Evolutionary conservation across 192 early-diverging fungal species (phyloP).

Genomic region (Coemansia nantahalensis): DNA sequence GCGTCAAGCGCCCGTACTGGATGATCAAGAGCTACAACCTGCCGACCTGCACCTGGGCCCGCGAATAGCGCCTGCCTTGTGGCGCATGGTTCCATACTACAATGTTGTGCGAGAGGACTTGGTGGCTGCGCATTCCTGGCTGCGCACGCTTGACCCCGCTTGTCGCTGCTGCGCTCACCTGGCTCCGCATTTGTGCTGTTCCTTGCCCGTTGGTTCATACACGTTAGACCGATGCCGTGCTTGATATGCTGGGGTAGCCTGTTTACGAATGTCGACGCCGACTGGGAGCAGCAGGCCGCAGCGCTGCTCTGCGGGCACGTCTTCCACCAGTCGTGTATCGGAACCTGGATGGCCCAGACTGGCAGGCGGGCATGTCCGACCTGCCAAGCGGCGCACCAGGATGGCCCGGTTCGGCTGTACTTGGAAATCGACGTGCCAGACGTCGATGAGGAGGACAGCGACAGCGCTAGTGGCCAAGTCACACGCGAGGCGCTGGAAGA

Average conservation of each 20-base stretch:
- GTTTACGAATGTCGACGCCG: constrained; percentile 1
- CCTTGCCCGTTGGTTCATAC: too few relatives aligned
- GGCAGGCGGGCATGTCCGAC: constrained; percentile 33
- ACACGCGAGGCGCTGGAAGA: constrained; percentile 22
- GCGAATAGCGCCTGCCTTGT: too few relatives aligned
- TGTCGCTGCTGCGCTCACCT: too few relatives aligned
- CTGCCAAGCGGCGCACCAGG: constrained; percentile 23
- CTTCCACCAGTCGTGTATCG: constrained; percentile 43
- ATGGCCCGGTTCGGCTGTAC: constrained; percentile 27
- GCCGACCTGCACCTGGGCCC: constrained; percentile 46
- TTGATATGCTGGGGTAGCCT: constrained; percentile 44
- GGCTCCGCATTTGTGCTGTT: too few relatives aligned
- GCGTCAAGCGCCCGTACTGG: constrained; percentile 68
- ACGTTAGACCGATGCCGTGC: too few relatives aligned
- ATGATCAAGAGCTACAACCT: constrained; percentile 53
- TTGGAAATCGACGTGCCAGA: constrained; percentile 4
- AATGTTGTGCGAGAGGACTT: constrained; percentile 41
- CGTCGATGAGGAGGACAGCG: not conserved
- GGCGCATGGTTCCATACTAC: too few relatives aligned
- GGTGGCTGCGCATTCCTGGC: too few relatives aligned
- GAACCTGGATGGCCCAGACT: constrained; percentile 31
- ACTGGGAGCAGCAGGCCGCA: constrained; percentile 27
- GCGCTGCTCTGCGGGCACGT: constrained; percentile 46
- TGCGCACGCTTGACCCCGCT: too few relatives aligned
- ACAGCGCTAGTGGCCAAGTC: too few relatives aligned